A percentile compares a stretch with the other conserved stretches of the same genome.
Evolutionary conservation across 805 yeast species (phyloP).

Genomic region (Brettanomyces custersianus): DNA sequence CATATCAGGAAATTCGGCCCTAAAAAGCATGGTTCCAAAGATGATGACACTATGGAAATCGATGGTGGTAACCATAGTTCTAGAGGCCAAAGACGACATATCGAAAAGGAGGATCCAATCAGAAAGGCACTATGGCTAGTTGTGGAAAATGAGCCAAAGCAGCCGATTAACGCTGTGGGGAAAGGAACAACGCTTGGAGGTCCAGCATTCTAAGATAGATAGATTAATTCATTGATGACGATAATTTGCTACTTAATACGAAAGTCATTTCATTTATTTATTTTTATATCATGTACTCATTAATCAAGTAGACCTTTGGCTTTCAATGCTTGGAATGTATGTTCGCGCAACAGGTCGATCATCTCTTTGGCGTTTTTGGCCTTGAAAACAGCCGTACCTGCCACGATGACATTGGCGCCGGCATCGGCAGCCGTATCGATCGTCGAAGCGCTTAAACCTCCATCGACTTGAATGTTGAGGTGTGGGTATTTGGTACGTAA

Average conservation of each 20-base stretch:
- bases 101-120: slow-evolving; percentile 33
- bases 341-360: slow-evolving; percentile 55
- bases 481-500: slow-evolving; percentile 68
- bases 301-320: slow-evolving; percentile 7
- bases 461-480: slow-evolving; percentile 90
- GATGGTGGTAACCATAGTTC: slow-evolving; percentile 24
- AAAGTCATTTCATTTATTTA: no score
- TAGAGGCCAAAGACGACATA: slow-evolving; percentile 10
- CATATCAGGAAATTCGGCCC: slow-evolving; percentile 39
- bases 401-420: slow-evolving; percentile 97
- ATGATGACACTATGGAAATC: slow-evolving; percentile 38
- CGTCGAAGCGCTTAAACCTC: slow-evolving; percentile 85
- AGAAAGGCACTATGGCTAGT: slow-evolving; percentile 66
- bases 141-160: slow-evolving; percentile 48
- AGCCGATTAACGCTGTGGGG: slow-evolving; percentile 35
- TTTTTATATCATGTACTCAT: neutral
- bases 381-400: slow-evolving; percentile 90
- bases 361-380: slow-evolving; percentile 74
- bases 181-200: slow-evolving; percentile 72
- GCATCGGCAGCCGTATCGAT: slow-evolving; percentile 87
- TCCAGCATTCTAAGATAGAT: neutral
- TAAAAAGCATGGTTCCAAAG: slow-evolving; percentile 35
- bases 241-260: no score
- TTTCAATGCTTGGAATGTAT: slow-evolving; percentile 44
- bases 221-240: no score